Base-by-base conservation (phyloP, 768 basidiomycete genomes). In the Boletus tylopilopsis region DNA sequence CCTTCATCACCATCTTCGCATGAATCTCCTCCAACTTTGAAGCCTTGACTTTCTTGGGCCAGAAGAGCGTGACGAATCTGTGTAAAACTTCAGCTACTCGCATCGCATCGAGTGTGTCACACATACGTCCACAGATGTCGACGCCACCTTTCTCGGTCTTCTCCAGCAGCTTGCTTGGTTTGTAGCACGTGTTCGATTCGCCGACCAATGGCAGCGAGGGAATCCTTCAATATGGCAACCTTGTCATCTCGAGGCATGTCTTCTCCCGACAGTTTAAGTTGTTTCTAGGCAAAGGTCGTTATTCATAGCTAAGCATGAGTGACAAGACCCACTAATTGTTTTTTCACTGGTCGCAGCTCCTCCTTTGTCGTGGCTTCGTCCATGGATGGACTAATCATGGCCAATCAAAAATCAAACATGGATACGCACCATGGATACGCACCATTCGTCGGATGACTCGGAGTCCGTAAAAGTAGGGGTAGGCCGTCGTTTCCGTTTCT, bases 381-480 rank as follows among this genome's bases (percentile, higher is more conserved):
- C 94, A 96, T 96, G 2, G 94, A 96, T 3, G 91, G 90, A 57
- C 93, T 94, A 38, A 23, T 16, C 33, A 35, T 9, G 2, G 19
- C 36, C 12, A 11, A 47, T 63, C 32, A 49, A 41, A 58, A 47
- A 33, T 42, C 42, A 46, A 27, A 23, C 12, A 22, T n/a, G 18
- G 27, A 25, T 32, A 21, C 25, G 30, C 42, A 40, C 32, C 35
- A 38, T 33, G 22, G n/a, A 45, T 19, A 76, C 87, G 51, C 66
- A 93, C 88, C 91, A 94, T 69, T 90, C 89, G 47, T 93, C 92
- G 6, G 89, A 90, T 9, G 91, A 91, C 52, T 88, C 91, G 3
- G 94, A 94, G 64, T 94, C 92, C 1, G 95, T 97, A 66, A 94
- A 97, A 15, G 91, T 94, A 4, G 95, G 94, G 6, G 94, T 96